Conservation (phyloP, 345 rosid species). For the Arabidopsis suecica region DNA sequence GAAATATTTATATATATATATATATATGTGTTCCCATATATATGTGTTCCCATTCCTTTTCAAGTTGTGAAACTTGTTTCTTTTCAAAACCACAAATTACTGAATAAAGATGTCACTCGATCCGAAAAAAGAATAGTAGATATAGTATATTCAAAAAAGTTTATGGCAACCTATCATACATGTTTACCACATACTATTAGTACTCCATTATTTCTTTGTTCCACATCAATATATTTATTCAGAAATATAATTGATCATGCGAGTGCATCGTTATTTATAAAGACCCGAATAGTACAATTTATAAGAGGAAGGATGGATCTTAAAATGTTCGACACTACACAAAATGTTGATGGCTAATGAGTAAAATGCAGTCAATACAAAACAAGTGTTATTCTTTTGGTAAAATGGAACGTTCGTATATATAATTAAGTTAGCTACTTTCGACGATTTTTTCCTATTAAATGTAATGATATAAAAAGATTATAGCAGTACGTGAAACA, state of each 20-base stretch:
- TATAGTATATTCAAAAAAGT: background rate
- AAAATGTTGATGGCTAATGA: background rate
- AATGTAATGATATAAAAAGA: no score
- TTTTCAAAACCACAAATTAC: background rate
- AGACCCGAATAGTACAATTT: background rate
- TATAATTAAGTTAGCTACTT: no score
- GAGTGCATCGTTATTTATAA: background rate
- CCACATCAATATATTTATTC: no score
- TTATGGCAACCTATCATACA: background rate
- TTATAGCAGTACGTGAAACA: no score
- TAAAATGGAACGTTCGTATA: no score
- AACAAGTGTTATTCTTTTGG: no score
- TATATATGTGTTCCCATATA: no score
- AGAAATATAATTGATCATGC: no score
- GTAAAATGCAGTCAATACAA: background rate
- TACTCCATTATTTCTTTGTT: background rate
- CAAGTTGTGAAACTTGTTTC: background rate
- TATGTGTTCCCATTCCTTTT: background rate
- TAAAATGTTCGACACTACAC: background rate
- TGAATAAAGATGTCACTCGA: background rate
- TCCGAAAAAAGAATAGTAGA: background rate
- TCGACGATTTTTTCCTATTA: no score
- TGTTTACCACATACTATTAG: background rate
- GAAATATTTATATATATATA: no score
- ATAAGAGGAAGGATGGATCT: background rate